These are phyloP conservation scores for Elaeis guineensis DNA, from an alignment of 176 grass and related monocot species.

Conservation along the genomic window DNA sequence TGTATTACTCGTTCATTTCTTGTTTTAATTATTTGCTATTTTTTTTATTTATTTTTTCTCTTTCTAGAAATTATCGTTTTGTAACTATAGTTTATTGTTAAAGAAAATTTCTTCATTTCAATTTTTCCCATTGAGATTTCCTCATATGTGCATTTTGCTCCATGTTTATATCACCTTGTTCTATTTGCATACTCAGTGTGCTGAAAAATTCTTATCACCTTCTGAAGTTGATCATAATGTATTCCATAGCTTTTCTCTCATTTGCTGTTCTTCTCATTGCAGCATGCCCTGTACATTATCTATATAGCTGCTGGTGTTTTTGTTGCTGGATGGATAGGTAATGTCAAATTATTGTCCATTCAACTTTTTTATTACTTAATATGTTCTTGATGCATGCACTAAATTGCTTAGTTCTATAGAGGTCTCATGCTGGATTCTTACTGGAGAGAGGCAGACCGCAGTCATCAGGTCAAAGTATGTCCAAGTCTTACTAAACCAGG, in stretches of 20 bases:
- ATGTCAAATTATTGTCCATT: constrained; percentile 1
- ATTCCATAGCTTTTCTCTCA: constrained; percentile 4
- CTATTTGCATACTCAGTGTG: too few species aligned
- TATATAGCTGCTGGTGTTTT: constrained; percentile 93
- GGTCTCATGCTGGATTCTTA: constrained; percentile 99
- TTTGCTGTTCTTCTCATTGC: constrained; percentile 28
- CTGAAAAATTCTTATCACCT: too few species aligned
- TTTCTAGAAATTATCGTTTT: too few species aligned
- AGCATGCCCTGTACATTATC: constrained; percentile 91
- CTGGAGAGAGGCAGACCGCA: constrained; percentile 92
- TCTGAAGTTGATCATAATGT: too few species aligned
- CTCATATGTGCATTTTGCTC: too few species aligned
- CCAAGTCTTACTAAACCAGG: constrained; percentile 94
- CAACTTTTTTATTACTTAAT: neutral
- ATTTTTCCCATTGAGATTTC: too few species aligned
- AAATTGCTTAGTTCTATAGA: constrained; percentile 48
- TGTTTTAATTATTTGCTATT: too few species aligned
- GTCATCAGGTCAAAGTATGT: constrained; percentile 98
- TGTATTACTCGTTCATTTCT: too few species aligned
- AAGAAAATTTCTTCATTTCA: too few species aligned
- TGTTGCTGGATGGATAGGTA: constrained; percentile 92
- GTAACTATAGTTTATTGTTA: too few species aligned
- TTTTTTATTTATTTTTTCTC: too few species aligned
- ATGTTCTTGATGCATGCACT: constrained; percentile 12
- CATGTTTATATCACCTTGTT: too few species aligned